phyloP scores from a whole-genome alignment of 345 rosid genomes.

The Sapria himalayana region DNA sequence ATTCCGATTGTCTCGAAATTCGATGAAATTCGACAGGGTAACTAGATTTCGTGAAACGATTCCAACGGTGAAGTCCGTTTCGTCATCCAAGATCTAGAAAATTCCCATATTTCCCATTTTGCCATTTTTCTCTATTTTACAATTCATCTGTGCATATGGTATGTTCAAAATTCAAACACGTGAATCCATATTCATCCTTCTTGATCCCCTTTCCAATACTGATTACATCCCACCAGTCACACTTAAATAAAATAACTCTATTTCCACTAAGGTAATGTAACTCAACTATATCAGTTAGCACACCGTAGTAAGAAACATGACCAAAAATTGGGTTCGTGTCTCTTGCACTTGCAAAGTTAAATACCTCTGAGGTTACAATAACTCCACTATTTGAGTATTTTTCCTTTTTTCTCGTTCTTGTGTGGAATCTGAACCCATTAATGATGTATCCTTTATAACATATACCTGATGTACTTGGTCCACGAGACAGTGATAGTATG shows the following conservation, averaged over 20 bases:
- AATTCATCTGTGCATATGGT: neutral
- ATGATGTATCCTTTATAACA: neutral
- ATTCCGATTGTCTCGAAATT: too few species aligned
- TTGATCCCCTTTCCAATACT: neutral
- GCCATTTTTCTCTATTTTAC: too few species aligned
- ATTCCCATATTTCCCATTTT: too few species aligned
- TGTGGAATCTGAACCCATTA: conserved; percentile 3
- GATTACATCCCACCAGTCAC: conserved; percentile 3
- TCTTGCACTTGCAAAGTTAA: neutral
- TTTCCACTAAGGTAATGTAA: conserved; percentile 1
- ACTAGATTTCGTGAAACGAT: too few species aligned
- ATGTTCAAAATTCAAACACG: neutral
- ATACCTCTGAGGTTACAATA: neutral
- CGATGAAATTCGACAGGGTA: too few species aligned
- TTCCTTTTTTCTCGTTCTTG: too few species aligned
- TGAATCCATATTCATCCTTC: neutral
- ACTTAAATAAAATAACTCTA: neutral
- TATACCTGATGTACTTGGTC: neutral
- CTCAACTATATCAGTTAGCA: conserved; percentile 1
- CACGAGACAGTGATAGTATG: neutral
- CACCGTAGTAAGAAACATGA: neutral
- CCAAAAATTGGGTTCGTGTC: neutral
- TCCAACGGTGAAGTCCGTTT: too few species aligned
- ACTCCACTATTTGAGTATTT: conserved; percentile 2
- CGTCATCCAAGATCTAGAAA: too few species aligned